Evolutionary conservation across 2,329 filamentous ascomycete genomes (phyloP).

Genomic region (Zymoseptoria passerinii): DNA sequence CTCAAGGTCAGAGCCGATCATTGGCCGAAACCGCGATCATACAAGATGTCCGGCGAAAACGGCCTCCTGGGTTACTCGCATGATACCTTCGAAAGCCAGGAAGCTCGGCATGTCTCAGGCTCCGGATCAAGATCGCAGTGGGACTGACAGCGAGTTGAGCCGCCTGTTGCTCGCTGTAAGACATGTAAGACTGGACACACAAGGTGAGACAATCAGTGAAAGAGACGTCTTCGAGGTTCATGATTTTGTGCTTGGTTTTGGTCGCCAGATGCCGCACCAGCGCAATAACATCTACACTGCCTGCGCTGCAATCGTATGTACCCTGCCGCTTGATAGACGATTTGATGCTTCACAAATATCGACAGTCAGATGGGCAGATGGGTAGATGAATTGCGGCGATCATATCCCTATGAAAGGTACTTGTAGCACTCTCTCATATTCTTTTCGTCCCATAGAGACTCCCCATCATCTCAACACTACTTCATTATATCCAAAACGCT

Average conservation of each 20-base stretch:
- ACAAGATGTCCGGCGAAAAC: too few species aligned
- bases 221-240: background rate
- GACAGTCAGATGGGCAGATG: background rate
- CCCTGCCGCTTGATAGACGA: background rate
- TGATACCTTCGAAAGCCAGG: background rate
- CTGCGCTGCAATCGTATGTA: background rate
- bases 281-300: too few species aligned
- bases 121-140: too few species aligned
- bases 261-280: too few species aligned
- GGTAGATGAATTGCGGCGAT: background rate
- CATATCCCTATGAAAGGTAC: background rate
- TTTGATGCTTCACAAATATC: background rate
- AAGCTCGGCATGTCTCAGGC: background rate
- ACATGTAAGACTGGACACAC: background rate
- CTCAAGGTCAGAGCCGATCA: too few species aligned
- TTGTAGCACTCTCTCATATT: background rate
- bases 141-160: background rate
- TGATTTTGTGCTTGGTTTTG: background rate
- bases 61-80: too few species aligned
- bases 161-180: background rate
- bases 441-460: background rate
- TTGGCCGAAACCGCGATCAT: too few species aligned
- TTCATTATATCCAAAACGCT: background rate
- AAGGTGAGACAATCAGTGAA: background rate
- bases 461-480: background rate